Conservation (phyloP, 139 green algal genomes). For the Penium margaritaceum region DNA sequence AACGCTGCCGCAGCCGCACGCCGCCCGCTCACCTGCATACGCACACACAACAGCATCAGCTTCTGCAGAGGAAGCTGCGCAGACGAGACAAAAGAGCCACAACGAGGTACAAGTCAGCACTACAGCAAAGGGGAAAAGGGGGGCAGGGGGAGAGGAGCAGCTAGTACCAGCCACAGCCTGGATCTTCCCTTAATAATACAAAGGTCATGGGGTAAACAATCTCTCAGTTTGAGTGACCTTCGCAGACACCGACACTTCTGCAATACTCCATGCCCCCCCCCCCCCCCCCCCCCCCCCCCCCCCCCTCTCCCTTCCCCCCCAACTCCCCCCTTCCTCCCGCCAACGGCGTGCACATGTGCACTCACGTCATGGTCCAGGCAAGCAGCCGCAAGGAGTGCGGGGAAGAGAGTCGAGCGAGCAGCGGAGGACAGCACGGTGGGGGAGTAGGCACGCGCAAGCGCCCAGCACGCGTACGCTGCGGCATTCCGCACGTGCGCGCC, state of each 20-base stretch:
- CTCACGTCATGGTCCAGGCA: conserved; percentile 83
- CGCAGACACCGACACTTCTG: background rate
- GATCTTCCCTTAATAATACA: no score
- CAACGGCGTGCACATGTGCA: background rate
- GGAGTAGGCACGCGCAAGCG: conserved; percentile 78
- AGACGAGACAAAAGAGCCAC: no score
- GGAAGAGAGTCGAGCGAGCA: conserved; percentile 52
- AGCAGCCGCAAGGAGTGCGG: conserved; percentile 71
- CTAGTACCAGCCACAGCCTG: no score
- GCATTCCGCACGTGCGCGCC: conserved; percentile 90
- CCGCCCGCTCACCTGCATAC: conserved; percentile 58
- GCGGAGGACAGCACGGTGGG: conserved; percentile 56
- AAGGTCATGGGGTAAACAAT: background rate
- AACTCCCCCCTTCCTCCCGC: background rate
- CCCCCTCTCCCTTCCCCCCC: no score
- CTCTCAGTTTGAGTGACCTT: background rate
- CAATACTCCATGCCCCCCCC: no score
- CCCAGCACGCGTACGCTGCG: conserved; percentile 93
- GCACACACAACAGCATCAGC: no score
- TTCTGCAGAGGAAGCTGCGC: no score
- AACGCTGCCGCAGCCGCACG: conserved; percentile 88
- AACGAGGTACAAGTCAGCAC: background rate
- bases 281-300: no score
- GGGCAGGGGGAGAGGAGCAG: conserved; percentile 4
- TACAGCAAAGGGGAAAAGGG: background rate